These are phyloP conservation scores for Bertia moriformis DNA, from an alignment of 2,329 filamentous ascomycete genomes.

Conservation along the genomic window DNA sequence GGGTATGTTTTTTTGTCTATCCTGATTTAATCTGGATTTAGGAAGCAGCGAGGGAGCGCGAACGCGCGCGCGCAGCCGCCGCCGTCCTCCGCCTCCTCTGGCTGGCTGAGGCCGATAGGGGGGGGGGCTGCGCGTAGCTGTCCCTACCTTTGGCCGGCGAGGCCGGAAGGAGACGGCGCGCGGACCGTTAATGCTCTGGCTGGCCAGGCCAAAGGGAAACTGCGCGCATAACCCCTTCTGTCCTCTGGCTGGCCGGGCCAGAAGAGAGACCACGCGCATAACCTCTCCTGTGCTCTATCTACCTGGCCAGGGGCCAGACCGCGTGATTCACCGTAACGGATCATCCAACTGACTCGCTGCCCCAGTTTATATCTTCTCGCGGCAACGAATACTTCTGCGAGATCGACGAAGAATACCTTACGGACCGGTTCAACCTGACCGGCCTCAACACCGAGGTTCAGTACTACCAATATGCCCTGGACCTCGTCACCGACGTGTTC, in stretches of 20 bases:
- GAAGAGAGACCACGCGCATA: no score
- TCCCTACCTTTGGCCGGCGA: no score
- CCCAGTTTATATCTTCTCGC: constrained; percentile 87
- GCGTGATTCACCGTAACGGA: constrained; percentile 2
- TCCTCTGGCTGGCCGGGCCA: no score
- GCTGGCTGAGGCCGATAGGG: no score
- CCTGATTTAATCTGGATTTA: not conserved
- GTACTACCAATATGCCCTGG: constrained; percentile 96
- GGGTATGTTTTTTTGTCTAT: constrained; percentile 58
- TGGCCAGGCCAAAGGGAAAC: no score
- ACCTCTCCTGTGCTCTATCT: not conserved
- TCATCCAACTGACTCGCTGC: no score
- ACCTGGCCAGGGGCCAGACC: constrained; percentile 1
- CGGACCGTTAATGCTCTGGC: no score
- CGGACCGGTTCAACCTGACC: constrained; percentile 93
- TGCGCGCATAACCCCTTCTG: no score
- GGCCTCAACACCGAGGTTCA: constrained; percentile 94
- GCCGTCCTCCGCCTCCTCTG: no score
- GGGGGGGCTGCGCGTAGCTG: not conserved
- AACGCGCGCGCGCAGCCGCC: not conserved
- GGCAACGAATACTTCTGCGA: constrained; percentile 99
- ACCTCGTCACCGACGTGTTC: constrained; percentile 95
- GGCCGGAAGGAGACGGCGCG: no score
- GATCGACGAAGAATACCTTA: constrained; percentile 97
- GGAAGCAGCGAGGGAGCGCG: not conserved